Conservation (phyloP, 176 grass and related monocot species). For the Zea mays region DNA sequence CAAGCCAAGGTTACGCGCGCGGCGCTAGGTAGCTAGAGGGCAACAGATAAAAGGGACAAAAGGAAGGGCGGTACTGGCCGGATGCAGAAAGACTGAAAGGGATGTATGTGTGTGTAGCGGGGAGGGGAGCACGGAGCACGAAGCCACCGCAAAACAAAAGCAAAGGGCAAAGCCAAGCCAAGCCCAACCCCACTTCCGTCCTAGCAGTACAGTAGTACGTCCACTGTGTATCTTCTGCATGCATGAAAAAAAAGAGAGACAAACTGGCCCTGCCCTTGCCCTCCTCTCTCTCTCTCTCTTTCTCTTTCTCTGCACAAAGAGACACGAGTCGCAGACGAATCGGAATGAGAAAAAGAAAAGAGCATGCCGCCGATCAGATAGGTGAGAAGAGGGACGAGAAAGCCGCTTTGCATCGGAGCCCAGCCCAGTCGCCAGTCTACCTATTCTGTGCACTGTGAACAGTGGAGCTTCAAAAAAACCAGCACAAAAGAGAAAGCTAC, state of each 20-base stretch:
- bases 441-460: background rate
- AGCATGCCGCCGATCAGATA: constrained; percentile 1
- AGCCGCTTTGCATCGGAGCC: background rate
- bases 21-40: background rate
- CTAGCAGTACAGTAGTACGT: too few relatives aligned
- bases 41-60: constrained; percentile 3
- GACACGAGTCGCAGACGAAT: background rate
- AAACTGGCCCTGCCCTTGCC: too few relatives aligned
- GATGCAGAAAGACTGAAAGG: constrained; percentile 40
- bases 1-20: background rate
- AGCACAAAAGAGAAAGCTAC: background rate
- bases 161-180: constrained; percentile 20
- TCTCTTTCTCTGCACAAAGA: constrained; percentile 1
- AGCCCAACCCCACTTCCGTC: background rate
- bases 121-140: background rate
- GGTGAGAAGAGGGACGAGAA: background rate
- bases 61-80: constrained; percentile 25
- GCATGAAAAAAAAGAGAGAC: too few relatives aligned
- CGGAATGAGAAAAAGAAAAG: background rate
- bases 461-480: background rate
- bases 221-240: too few relatives aligned
- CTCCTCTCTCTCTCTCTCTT: background rate
- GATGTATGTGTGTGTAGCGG: background rate
- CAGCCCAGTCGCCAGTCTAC: background rate
- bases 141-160: too few relatives aligned